Evolutionary conservation across 2,329 filamentous ascomycete genomes (phyloP).

Genomic region (Colletotrichum sp.): DNA sequence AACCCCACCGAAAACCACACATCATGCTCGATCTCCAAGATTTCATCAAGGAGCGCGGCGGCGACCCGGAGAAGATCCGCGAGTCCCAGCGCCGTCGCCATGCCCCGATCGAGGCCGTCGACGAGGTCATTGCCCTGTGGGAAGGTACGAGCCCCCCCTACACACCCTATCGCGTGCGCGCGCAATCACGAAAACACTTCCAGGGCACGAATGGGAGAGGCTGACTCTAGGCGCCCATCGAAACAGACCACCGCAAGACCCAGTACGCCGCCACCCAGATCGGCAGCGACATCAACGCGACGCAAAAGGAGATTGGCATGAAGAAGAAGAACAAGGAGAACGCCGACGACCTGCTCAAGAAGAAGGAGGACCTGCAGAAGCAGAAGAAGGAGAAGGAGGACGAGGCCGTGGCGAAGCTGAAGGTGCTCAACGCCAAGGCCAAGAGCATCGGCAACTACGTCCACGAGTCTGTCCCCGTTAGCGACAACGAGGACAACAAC

Average conservation of each 20-base stretch:
- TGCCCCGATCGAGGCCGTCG: constrained; percentile 83
- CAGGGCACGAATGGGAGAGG: background rate
- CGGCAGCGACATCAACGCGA: constrained; percentile 82
- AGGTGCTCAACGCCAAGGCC: constrained; percentile 72
- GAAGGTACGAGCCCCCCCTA: background rate
- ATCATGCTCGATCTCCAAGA: constrained; percentile 78
- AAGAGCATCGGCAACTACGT: constrained; percentile 91
- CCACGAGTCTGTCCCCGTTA: constrained; percentile 84
- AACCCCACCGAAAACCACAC: background rate
- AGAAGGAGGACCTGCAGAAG: constrained; percentile 80
- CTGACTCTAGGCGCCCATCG: background rate
- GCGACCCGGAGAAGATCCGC: constrained; percentile 88
- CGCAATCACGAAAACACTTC: background rate
- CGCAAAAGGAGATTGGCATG: constrained; percentile 87
- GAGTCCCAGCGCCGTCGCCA: constrained; percentile 86
- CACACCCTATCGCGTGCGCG: constrained; percentile 49
- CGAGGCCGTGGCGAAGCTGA: constrained; percentile 70
- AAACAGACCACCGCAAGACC: constrained; percentile 44
- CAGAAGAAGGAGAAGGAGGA: constrained; percentile 83
- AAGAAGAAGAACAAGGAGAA: constrained; percentile 97
- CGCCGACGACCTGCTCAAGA: constrained; percentile 76
- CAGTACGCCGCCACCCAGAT: constrained; percentile 82
- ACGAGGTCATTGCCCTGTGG: constrained; percentile 87
- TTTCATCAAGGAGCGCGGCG: constrained; percentile 85
- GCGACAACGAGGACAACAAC: constrained; percentile 87